Conservation (phyloP, 1,284 basidiomycete genomes). For the Heterobasidion irregulare region DNA sequence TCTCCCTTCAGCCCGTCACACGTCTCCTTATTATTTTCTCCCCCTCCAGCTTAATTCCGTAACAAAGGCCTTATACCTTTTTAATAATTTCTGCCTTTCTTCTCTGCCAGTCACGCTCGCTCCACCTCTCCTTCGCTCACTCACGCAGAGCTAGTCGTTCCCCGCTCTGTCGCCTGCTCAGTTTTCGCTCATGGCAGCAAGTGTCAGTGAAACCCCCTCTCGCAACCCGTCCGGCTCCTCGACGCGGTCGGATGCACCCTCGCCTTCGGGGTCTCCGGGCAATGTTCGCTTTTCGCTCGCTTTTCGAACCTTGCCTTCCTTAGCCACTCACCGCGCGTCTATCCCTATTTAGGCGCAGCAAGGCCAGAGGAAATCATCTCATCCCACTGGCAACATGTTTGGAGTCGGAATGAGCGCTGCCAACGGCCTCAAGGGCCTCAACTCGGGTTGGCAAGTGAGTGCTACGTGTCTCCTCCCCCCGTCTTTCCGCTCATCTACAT, state of each 20-base stretch:
- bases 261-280: conserved; percentile 47
- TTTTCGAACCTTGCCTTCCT: not conserved
- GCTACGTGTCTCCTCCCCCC: not conserved
- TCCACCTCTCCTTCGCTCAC: not conserved
- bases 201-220: conserved; percentile 36
- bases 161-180: conserved; percentile 5
- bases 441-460: conserved; percentile 66
- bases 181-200: conserved; percentile 35
- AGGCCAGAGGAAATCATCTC: conserved; percentile 37
- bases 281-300: conserved; percentile 32
- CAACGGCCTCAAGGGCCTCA: conserved; percentile 41
- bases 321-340: not conserved
- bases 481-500: conserved; percentile 5
- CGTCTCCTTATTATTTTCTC: too few species aligned
- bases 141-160: not conserved
- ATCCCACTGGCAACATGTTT: conserved; percentile 38
- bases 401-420: conserved; percentile 41
- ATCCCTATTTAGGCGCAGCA: conserved; percentile 25
- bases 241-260: conserved; percentile 51
- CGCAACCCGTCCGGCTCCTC: conserved; percentile 64
- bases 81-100: not conserved
- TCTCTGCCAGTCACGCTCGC: not conserved
- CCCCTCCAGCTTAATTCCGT: conserved; percentile 1
- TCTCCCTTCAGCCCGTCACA: not conserved
- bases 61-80: not conserved